Base-by-base conservation (phyloP, 768 basidiomycete species). In the Ramaria sp. region DNA sequence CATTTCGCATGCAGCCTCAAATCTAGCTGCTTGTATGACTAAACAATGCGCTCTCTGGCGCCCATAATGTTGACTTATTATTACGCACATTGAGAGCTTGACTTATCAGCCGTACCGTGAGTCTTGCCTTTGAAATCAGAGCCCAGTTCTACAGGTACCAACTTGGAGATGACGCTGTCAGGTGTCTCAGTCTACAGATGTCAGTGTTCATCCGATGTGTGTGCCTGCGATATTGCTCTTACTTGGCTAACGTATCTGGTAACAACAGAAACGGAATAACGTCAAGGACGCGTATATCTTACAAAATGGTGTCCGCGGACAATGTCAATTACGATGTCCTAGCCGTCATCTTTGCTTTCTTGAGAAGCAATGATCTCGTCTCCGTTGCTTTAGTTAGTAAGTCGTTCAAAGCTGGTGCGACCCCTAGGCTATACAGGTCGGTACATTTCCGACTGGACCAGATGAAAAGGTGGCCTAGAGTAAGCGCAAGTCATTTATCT, bases 281-380 rank as follows among this genome's bases (percentile, higher is more conserved):
- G 9, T 37, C 34, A 37, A 37, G 34, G 13, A 38, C 37, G 20
- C 41, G 34, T 53, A 12, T 2, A 24, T 12, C 10, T 24, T 27
- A 7, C 52, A 54, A 51, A 7, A 86, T 86, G 84, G 79, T 83
- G 47, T 75, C 80, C 31, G 81, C 80, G 11, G 80, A 85, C 61
- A 84, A 79, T 62, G 72, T 87, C 48, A 82, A 88, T 60, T 74
- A 81, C 19, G 87, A 90, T 68, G 83, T 88, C 38, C 75, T 88
- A 42, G 82, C 84, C 64, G 71, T 81, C n/a, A 79, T 89, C 17
- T 84, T 84, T 60, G 67, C 70, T 0, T 71, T 76, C 61, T 70
- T 89, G 4, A 65, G 73, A 42, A 72, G 74, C 17, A 57, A 68
- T 0, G 83, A 86, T 62, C 75, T 89, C 33, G 73, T 79, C 15